These are phyloP conservation scores for Hypoxylon sp. DNA, from an alignment of 2,329 filamentous ascomycete genomes.

Conservation along the genomic window DNA sequence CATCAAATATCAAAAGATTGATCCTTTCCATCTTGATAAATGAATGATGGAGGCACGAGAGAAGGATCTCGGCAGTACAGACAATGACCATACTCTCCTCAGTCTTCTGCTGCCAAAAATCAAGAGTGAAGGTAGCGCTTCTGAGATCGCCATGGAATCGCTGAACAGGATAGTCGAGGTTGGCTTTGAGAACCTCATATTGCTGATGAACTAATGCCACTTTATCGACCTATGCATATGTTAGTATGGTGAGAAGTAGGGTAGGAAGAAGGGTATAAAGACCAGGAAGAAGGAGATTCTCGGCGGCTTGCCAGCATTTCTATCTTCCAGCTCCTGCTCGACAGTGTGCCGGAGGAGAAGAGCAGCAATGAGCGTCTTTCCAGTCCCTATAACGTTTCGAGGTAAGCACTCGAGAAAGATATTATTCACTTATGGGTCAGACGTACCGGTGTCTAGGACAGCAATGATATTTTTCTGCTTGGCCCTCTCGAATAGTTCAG, in stretches of 20 bases:
- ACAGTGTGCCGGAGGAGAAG: conserved; percentile 83
- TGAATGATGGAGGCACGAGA: conserved; percentile 81
- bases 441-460: conserved; percentile 86
- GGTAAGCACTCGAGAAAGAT: conserved; percentile 26
- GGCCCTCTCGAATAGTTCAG: conserved; percentile 90
- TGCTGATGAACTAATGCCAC: conserved; percentile 94
- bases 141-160: conserved; percentile 80
- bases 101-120: conserved; percentile 67
- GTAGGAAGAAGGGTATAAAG: conserved; percentile 33
- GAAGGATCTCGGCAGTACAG: conserved; percentile 90
- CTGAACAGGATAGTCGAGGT: conserved; percentile 81
- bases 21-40: conserved; percentile 86
- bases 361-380: conserved; percentile 96
- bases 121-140: conserved; percentile 56
- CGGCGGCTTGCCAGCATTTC: conserved; percentile 69
- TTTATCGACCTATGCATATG: conserved; percentile 75
- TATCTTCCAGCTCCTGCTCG: conserved; percentile 80
- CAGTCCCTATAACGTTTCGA: conserved; percentile 71
- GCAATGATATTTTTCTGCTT: conserved; percentile 90
- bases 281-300: conserved; percentile 89
- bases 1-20: conserved; percentile 93
- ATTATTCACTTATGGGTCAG: not conserved
- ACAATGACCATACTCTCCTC: conserved; percentile 84
- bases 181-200: conserved; percentile 81
- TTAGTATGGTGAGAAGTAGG: conserved; percentile 18